phyloP scores from a whole-genome alignment of 2,329 filamentous ascomycete species.

The Nakataea oryzae region DNA sequence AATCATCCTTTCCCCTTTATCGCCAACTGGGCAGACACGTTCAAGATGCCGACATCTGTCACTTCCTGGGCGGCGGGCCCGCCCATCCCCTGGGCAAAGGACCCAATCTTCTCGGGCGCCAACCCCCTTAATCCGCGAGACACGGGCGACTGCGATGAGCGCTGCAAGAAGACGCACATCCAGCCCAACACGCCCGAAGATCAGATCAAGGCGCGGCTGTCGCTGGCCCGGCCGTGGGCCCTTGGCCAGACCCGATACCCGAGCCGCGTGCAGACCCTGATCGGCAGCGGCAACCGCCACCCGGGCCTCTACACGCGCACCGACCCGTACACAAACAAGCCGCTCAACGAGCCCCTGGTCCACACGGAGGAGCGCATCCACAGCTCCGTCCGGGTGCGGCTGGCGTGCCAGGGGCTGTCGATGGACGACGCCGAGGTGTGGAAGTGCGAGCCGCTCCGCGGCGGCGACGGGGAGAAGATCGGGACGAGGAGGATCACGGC shows the following conservation, averaged over 20 bases:
- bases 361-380: constrained; percentile 27
- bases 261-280: constrained; percentile 13
- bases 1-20: constrained; percentile 20
- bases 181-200: constrained; percentile 8
- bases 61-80: neutral
- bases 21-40: constrained; percentile 3
- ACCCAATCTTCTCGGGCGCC: constrained; percentile 15
- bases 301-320: constrained; percentile 25
- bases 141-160: constrained; percentile 9
- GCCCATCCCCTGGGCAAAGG: constrained; percentile 14
- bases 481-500: neutral
- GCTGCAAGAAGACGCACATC: constrained; percentile 6
- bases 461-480: constrained; percentile 1
- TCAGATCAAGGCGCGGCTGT: constrained; percentile 5
- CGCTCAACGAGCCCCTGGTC: constrained; percentile 21
- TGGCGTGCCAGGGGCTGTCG: constrained; percentile 16
- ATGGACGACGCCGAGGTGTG: constrained; percentile 23
- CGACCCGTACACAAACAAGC: constrained; percentile 24
- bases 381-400: constrained; percentile 16
- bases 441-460: constrained; percentile 16
- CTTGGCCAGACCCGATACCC: constrained; percentile 18
- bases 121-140: constrained; percentile 10
- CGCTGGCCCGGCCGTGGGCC: constrained; percentile 17
- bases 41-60: neutral
- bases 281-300: constrained; percentile 16